Evolutionary conservation across 1,139 yeast species (phyloP), one percentile per base, ranked within the genome.

Genomic region (Magnusiomyces sp.): DNA sequence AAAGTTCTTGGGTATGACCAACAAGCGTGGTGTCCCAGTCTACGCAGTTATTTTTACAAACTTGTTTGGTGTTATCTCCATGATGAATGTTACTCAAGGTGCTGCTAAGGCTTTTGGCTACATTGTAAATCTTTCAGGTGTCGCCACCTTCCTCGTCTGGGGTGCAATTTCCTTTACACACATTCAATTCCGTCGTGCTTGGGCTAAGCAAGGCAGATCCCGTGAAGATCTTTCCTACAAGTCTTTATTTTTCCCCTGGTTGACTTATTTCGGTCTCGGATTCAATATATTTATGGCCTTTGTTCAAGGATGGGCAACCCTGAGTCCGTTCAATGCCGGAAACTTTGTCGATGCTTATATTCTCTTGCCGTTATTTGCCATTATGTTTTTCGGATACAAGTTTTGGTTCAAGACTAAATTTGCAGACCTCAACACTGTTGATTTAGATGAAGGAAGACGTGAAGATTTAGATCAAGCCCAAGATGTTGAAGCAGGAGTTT

Each of bases 41-140:
- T 71, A 74, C 48, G 75, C 79, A 40, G 71, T 80, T 50, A 67
- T 58, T 70, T 76, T 61, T 55, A 59, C 69, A 10, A 62, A 71
- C 46, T 68, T 62, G 56, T 73, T 72, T 57, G 67, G 71, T 6
- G 62, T 66, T 37, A 57, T 76, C 54, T 89, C 89, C 1, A 83
- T 79, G 65, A 74, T 90, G 73, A 86, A 82, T 40, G 73, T 79
- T 52, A 75, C 83, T 34, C 67, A 75, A 19, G 74, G 76, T 43
- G 94, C 95, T 46, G 70, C 72, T 33, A 71, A 76, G n/a, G 97
- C 88, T 7, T 90, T 89, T 71, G 70, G 75, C 58, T 90, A 95
- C 90, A 76, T 90, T 56, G 75, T 88, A 58, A 88, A 87, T 67
- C 81, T 90, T 46, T 79, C 85, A 43, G 79, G 82, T 16, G 76